A percentile compares a stretch with the other conserved stretches of the same genome.
Conservation (phyloP, 2,329 filamentous ascomycete species). For the Exophiala alcalophila region DNA sequence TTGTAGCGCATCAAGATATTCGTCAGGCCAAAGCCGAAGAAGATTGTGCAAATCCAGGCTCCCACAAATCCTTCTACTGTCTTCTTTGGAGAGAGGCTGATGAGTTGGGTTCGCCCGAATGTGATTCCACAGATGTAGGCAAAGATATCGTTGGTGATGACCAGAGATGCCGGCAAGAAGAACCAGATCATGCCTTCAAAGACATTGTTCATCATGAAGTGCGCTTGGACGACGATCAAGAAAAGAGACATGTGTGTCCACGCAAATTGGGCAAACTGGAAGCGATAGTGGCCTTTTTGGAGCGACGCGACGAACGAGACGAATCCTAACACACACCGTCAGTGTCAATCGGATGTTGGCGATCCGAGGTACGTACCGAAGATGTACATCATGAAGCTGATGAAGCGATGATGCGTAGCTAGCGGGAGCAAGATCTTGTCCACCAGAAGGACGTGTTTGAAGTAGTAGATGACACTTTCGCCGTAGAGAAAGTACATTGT, state of each 20-base stretch:
- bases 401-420: constrained; percentile 96
- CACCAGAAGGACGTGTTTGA: constrained; percentile 96
- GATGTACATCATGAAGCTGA: constrained; percentile 96
- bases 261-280: constrained; percentile 98
- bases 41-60: constrained; percentile 90
- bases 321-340: constrained; percentile 63
- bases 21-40: constrained; percentile 78
- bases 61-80: constrained; percentile 96
- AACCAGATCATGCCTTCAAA: constrained; percentile 99
- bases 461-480: constrained; percentile 99
- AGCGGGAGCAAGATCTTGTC: constrained; percentile 90
- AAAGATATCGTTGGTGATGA: constrained; percentile 98
- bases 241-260: constrained; percentile 99
- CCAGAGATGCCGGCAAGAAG: constrained; percentile 88
- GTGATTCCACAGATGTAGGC: constrained; percentile 97
- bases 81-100: constrained; percentile 98
- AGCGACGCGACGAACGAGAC: constrained; percentile 96
- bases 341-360: background rate
- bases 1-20: constrained; percentile 84
- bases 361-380: constrained; percentile 63
- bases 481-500: constrained; percentile 99
- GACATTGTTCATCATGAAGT: constrained; percentile 99
- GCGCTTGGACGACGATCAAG: constrained; percentile 93
- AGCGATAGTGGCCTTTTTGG: constrained; percentile 93
- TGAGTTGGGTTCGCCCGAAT: constrained; percentile 92